These are phyloP conservation scores for Zygosaccharomyces rouxii DNA, from an alignment of 805 yeast genomes.

Conservation along the genomic window DNA sequence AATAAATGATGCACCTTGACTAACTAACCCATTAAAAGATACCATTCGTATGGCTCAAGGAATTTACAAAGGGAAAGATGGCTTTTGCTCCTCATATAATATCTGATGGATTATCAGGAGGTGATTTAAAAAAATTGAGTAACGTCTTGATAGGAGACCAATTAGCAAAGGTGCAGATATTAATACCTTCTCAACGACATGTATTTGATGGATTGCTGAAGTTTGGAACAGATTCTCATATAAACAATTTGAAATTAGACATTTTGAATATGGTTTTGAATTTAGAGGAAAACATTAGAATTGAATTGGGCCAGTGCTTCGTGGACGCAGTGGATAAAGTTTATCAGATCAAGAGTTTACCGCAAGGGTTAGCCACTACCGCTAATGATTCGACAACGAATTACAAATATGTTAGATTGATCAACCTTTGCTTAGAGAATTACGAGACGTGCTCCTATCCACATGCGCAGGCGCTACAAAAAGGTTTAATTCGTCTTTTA, in stretches of 20 bases:
- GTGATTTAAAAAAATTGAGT: conserved; percentile 11
- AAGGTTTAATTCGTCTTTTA: conserved; percentile 11
- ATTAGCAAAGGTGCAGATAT: conserved; percentile 17
- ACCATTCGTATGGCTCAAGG: background rate
- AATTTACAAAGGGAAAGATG: background rate
- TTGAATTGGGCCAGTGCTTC: conserved; percentile 19
- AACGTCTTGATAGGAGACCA: conserved; percentile 21
- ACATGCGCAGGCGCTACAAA: conserved; percentile 6
- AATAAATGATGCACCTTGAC: background rate
- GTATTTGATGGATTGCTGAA: conserved; percentile 12
- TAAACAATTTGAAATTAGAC: conserved; percentile 22
- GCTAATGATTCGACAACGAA: conserved; percentile 12
- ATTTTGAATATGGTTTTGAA: conserved; percentile 18
- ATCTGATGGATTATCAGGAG: conserved; percentile 1
- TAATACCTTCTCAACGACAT: conserved; percentile 7
- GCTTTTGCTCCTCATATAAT: background rate
- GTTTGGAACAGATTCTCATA: conserved; percentile 1
- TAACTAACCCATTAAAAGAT: background rate
- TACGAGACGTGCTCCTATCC: conserved; percentile 16
- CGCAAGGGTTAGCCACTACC: conserved; percentile 8
- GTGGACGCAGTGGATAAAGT: conserved; percentile 14
- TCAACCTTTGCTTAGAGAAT: conserved; percentile 19
- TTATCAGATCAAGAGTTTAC: conserved; percentile 8
- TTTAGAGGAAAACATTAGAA: conserved; percentile 20
- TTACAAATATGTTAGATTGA: conserved; percentile 20